Evolutionary conservation across 768 basidiomycete genomes (phyloP).

Genomic region (Kwoniella europaea): DNA sequence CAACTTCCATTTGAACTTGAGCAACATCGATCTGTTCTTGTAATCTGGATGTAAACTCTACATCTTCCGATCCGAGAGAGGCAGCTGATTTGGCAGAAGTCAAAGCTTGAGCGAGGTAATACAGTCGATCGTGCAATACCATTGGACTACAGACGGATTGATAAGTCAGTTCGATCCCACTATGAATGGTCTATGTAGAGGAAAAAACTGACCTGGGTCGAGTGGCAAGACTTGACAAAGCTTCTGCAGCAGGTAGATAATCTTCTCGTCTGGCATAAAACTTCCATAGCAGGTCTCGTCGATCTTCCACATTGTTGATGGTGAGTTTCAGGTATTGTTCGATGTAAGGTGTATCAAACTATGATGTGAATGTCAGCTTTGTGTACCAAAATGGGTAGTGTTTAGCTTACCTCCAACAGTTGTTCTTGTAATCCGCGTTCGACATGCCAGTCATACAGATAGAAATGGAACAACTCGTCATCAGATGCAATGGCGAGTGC

Average conservation of each 20-base stretch:
- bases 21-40: slow-evolving; percentile 98
- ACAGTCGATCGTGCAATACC: slow-evolving; percentile 73
- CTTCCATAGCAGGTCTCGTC: slow-evolving; percentile 81
- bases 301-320: slow-evolving; percentile 39
- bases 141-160: slow-evolving; percentile 30
- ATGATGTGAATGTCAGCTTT: slow-evolving; percentile 18
- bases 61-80: slow-evolving; percentile 78
- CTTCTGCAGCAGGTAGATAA: slow-evolving; percentile 83
- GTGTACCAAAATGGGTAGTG: slow-evolving; percentile 7
- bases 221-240: slow-evolving; percentile 80
- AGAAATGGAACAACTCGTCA: slow-evolving; percentile 93
- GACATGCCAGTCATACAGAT: slow-evolving; percentile 93
- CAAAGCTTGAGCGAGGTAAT: slow-evolving; percentile 91
- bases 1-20: slow-evolving; percentile 93
- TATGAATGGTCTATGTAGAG: not conserved
- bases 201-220: slow-evolving; percentile 63
- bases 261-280: slow-evolving; percentile 93
- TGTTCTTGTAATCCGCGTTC: slow-evolving; percentile 78
- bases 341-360: slow-evolving; percentile 77
- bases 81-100: slow-evolving; percentile 96
- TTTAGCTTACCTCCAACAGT: slow-evolving; percentile 74
- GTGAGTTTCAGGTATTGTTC: slow-evolving; percentile 78
- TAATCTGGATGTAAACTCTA: slow-evolving; percentile 89
- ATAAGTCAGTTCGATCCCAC: not conserved
- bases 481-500: slow-evolving; percentile 79